Percentiles rank a stretch among this genome's conserved stretches.
Conservation (phyloP, 306 rosid genomes). For the Sophora flavescens region DNA sequence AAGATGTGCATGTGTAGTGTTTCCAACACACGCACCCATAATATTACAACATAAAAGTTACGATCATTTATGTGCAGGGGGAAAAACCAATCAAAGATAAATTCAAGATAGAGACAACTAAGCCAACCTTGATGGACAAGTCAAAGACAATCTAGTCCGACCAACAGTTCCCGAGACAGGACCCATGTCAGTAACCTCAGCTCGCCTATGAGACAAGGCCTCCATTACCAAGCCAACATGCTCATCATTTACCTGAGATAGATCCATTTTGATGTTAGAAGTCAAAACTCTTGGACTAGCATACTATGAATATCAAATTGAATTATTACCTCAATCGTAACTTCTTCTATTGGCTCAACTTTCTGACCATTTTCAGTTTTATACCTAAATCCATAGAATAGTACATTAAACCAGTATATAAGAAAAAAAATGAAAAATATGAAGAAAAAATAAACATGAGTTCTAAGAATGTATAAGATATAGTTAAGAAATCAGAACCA, state of each 20-base stretch:
- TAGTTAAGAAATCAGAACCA: conserved; percentile 30
- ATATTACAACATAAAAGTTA: conserved; percentile 6
- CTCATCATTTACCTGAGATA: conserved; percentile 85
- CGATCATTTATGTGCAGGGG: neutral
- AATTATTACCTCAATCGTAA: conserved; percentile 83
- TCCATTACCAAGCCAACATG: conserved; percentile 98
- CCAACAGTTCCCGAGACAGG: conserved; percentile 89
- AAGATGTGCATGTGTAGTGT: neutral
- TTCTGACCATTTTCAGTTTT: conserved; percentile 75
- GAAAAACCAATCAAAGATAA: conserved; percentile 20
- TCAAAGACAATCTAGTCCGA: conserved; percentile 86
- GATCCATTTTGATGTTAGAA: conserved; percentile 27
- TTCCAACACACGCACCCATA: neutral
- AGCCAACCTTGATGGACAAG: conserved; percentile 91
- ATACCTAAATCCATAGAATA: conserved; percentile 69
- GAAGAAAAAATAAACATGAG: neutral
- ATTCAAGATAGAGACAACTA: conserved; percentile 29
- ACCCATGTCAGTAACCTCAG: conserved; percentile 92
- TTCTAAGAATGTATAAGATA: conserved; percentile 12
- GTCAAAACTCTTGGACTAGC: conserved; percentile 39
- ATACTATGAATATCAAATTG: conserved; percentile 9
- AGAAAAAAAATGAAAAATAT: neutral
- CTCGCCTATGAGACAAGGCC: conserved; percentile 95
- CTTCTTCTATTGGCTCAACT: conserved; percentile 98
- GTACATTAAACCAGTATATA: conserved; percentile 25